Evolutionary conservation across 257 asterid species (phyloP), one percentile per base, ranked within the genome.

Genomic region (Solanum dulcamara): DNA sequence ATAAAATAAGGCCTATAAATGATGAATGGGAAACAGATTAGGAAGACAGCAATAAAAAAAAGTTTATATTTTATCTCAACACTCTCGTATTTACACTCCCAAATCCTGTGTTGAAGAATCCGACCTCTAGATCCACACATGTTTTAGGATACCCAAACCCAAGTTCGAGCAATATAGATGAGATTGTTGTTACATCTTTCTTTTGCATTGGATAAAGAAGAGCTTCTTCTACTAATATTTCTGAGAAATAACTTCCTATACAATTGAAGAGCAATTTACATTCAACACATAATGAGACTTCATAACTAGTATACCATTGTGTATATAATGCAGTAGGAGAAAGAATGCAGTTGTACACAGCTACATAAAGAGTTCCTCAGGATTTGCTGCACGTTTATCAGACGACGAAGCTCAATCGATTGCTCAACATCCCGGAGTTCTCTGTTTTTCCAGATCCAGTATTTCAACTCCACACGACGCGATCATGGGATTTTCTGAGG

Each of bases 371-470:
- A 96, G 97, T 8, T 94, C 94, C 83, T 75, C 90, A 18, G 99
- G 99, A 0, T 94, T 94, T 12, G 94, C 97, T 1, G 97, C 98
- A 40, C 90, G 88, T 68, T 85, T 96, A 84, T 86, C 95, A 1
- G 89, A 90, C 62, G 91, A 87, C 33, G 98, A 96, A 88, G 98
- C 93, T 5, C 32, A 82, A 67, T 85, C 92, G 6, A 90, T 93
- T 35, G 90, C 94, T 20, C 80, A 35, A 55, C 85, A 50, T 42
- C 93, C 94, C 0, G 99, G 95, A 80, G 98, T 96, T 96, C 84
- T 96, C 98, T 4, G 97, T 96, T 30, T 94, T 96, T 50, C 94
- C 91, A 24, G 98, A 94, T 84, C 94, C 97, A n/a, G 83, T 93
- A 50, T 66, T 93, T 12, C 87, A 93, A 26, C 97, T 93, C 81